phyloP scores from a whole-genome alignment of 495 filamentous ascomycete genomes.

The Aspergillus mulundensis region DNA sequence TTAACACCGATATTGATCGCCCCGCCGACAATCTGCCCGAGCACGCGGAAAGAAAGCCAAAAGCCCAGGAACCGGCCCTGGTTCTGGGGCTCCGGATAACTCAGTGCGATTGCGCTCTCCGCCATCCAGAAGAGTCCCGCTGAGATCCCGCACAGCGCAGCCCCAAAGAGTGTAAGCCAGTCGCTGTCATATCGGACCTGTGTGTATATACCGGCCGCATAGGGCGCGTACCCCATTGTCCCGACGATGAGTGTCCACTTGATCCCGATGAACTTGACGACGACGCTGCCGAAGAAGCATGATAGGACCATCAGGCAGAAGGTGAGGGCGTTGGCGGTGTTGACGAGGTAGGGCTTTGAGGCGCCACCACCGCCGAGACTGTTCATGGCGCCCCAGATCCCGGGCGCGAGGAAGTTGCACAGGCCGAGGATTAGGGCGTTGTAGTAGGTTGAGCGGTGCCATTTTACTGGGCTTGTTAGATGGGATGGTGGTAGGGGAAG shows the following conservation, averaged over 20 bases:
- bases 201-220: conserved; percentile 60
- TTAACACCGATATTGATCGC: conserved; percentile 62
- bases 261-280: conserved; percentile 58
- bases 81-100: conserved; percentile 61
- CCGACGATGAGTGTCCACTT: conserved; percentile 62
- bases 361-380: conserved; percentile 62
- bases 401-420: conserved; percentile 60
- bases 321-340: conserved; percentile 64
- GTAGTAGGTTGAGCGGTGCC: conserved; percentile 60
- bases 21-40: conserved; percentile 61
- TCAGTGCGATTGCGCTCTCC: conserved; percentile 60
- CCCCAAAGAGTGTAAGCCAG: conserved; percentile 62
- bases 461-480: conserved; percentile 45
- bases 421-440: conserved; percentile 61
- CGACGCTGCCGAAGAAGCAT: conserved; percentile 50
- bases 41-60: conserved; percentile 59
- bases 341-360: conserved; percentile 60
- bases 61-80: conserved; percentile 56
- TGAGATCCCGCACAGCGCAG: conserved; percentile 59
- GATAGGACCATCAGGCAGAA: conserved; percentile 65
- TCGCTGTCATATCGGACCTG: conserved; percentile 61
- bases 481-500: background rate
- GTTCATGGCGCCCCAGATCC: conserved; percentile 69
- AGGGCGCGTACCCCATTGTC: conserved; percentile 63
- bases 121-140: conserved; percentile 67